Evolutionary conservation across 768 basidiomycete species (phyloP), one percentile per base, ranked within the genome.

Genomic region (Boletellus ananiceps): DNA sequence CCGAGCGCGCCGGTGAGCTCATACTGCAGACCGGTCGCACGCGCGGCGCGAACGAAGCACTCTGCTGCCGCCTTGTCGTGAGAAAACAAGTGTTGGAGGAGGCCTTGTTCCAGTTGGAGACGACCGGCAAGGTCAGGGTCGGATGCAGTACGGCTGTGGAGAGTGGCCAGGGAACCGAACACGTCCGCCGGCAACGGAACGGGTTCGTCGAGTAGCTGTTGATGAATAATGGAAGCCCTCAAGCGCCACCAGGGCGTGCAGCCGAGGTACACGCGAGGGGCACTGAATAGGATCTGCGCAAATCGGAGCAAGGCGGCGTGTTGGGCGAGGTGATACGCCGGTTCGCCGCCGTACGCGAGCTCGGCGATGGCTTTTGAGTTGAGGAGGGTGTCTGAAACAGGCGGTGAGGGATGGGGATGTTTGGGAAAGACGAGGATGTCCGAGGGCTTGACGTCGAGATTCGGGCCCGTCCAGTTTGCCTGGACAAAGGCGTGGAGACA

Each of bases 401-500:
- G 34, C 19, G 16, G 16, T 8, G 47, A n/a, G 3, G 23, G 23
- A 25, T 25, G 23, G 23, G 54, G 21, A n/a, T 58, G 54, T 25
- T 57, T 56, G 35, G 71, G 59, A 21, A 79, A 71, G 49, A 66
- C 39, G 58, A 76, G 61, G 40, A 74, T 44, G 32, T 71, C 72
- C 56, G 69, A 58, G 39, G 76, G 63, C 54, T 68, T 66, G 53
- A 93, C 65, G 51, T 82, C 71, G 37, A 96, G 77, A 59, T 88
- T 78, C 2, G 96, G 96, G 5, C 96, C 96, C 0, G 94, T 97
- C 93, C 93, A 99, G 68, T 99, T 99, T 25, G 74, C 77, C 65
- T 99, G 96, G 5, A 93, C 74, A 71, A 94, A 99, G 0, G 89
- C 82, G 55, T 96, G 92, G 19, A 97, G 74, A 54, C 85, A 86